Percentiles rank a stretch among this genome's conserved stretches.
phyloP scores from a whole-genome alignment of 2,329 filamentous ascomycete species.

The Rutstroemia sp. region DNA sequence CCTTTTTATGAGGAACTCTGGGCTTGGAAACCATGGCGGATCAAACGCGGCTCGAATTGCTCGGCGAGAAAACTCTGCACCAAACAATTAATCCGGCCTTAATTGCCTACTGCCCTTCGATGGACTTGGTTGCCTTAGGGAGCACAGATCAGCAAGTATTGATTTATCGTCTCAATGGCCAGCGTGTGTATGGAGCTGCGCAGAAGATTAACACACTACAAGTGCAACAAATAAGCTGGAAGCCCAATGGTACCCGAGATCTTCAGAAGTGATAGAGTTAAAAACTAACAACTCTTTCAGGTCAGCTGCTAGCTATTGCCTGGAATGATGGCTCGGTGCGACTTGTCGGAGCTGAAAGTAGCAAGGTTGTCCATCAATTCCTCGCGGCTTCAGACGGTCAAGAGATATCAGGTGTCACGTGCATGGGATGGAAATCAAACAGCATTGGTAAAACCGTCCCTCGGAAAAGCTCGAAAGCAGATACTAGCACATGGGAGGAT shows the following conservation, averaged over 20 bases:
- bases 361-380: constrained; percentile 72
- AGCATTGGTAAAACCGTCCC: constrained; percentile 17
- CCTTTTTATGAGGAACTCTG: not conserved
- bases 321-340: constrained; percentile 78
- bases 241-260: constrained; percentile 27
- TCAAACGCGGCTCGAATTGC: constrained; percentile 29
- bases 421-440: constrained; percentile 34
- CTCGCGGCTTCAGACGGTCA: constrained; percentile 23
- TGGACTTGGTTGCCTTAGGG: constrained; percentile 75
- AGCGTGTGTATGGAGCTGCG: constrained; percentile 51
- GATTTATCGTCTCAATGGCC: constrained; percentile 72
- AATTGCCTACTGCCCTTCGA: constrained; percentile 71
- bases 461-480: constrained; percentile 5
- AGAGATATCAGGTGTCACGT: constrained; percentile 35
- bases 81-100: constrained; percentile 48
- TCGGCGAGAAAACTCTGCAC: constrained; percentile 52
- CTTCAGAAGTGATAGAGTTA: not conserved
- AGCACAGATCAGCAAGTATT: constrained; percentile 61
- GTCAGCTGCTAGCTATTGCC: constrained; percentile 71
- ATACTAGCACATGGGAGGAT: constrained; percentile 17
- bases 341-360: constrained; percentile 70
- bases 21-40: constrained; percentile 15
- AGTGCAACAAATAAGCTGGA: constrained; percentile 33
- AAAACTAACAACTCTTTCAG: constrained; percentile 25
- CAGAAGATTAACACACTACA: constrained; percentile 30